These are phyloP conservation scores for Sextonia rubra DNA, from an alignment of 164 flowering plant genomes.

Conservation along the genomic window DNA sequence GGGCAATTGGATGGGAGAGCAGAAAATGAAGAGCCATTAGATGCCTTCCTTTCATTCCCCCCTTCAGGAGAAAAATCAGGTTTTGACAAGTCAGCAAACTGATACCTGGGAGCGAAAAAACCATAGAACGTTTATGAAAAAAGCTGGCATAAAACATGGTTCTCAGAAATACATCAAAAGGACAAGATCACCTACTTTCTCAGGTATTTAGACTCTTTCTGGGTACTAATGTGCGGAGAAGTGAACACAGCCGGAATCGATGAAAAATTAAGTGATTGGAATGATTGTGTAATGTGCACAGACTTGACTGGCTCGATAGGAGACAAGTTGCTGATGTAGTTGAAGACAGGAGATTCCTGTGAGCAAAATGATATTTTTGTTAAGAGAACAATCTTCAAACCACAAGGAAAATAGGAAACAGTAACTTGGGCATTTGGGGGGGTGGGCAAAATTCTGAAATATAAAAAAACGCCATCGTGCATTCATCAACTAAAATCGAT, in stretches of 20 bases:
- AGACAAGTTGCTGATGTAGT: constrained; percentile 80
- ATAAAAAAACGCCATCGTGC: too few relatives aligned
- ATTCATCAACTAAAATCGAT: too few relatives aligned
- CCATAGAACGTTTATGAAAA: not conserved
- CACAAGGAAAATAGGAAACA: too few relatives aligned
- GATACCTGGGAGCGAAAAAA: constrained; percentile 42
- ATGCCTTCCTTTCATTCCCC: constrained; percentile 23
- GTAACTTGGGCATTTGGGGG: not conserved
- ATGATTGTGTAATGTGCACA: constrained; percentile 51
- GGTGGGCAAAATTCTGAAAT: not conserved
- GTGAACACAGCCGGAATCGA: constrained; percentile 82
- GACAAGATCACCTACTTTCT: constrained; percentile 41
- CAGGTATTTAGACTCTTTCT: constrained; percentile 53
- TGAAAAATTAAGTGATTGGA: constrained; percentile 63
- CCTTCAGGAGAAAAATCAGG: constrained; percentile 37
- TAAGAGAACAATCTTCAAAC: too few relatives aligned
- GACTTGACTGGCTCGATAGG: constrained; percentile 88
- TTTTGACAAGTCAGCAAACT: constrained; percentile 41
- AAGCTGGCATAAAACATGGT: not conserved
- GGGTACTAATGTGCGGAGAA: constrained; percentile 70
- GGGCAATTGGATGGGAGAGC: constrained; percentile 23
- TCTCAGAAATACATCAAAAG: not conserved
- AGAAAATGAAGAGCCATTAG: constrained; percentile 22
- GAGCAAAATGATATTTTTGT: not conserved
- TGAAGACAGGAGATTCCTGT: constrained; percentile 97